Evolutionary conservation across 306 rosid species (phyloP).

Genomic region (Quercus alba): DNA sequence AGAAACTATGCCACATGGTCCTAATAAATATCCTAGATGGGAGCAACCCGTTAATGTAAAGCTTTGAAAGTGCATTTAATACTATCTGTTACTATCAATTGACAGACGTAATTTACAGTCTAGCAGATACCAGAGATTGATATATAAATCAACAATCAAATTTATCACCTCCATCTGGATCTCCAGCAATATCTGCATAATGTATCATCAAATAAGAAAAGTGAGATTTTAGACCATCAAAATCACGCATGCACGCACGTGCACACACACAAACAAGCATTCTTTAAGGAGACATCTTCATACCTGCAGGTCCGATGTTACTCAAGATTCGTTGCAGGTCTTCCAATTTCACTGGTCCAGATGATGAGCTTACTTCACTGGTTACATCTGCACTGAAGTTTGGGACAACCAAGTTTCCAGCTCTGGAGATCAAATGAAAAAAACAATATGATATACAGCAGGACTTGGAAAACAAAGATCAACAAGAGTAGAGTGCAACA

Average conservation of each 20-base stretch:
- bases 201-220: constrained; percentile 22
- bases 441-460: constrained; percentile 13
- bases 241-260: background rate
- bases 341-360: constrained; percentile 81
- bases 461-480: background rate
- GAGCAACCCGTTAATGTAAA: background rate
- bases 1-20: background rate
- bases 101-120: background rate
- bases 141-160: constrained; percentile 4
- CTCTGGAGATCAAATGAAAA: constrained; percentile 11
- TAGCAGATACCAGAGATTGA: background rate
- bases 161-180: constrained; percentile 82
- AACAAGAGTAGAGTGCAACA: too few relatives aligned
- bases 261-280: background rate
- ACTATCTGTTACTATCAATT: constrained; percentile 15
- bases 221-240: constrained; percentile 24
- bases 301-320: constrained; percentile 80
- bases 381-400: constrained; percentile 56
- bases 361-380: constrained; percentile 53
- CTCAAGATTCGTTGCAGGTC: constrained; percentile 85
- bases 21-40: background rate
- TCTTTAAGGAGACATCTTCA: background rate
- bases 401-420: constrained; percentile 56
- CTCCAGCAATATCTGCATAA: constrained; percentile 57
- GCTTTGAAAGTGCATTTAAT: constrained; percentile 5